Conservation (phyloP, 345 rosid genomes). For the Citrus medica region DNA sequence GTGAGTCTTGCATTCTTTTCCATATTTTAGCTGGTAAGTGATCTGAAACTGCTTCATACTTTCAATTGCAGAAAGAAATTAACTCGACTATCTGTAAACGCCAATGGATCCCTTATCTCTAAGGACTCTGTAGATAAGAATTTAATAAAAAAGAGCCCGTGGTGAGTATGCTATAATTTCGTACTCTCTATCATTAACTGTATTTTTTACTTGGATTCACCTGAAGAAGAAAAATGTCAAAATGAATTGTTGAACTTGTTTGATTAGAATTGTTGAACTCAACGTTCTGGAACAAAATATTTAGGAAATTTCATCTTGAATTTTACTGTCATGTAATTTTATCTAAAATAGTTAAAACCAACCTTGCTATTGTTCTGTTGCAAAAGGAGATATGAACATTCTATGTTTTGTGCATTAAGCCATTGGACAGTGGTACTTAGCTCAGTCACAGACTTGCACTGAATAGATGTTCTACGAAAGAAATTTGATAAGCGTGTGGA, state of each 20-base stretch:
- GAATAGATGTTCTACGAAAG: background rate
- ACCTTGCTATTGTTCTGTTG: background rate
- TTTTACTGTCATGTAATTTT: background rate
- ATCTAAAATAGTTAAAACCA: background rate
- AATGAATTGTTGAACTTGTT: background rate
- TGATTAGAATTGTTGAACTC: background rate
- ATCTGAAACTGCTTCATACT: conserved; percentile 5
- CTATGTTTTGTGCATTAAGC: background rate
- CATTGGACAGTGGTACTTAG: background rate
- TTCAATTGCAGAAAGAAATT: conserved; percentile 63
- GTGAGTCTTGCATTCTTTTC: background rate
- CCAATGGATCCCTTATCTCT: conserved; percentile 66
- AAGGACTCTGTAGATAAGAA: conserved; percentile 56
- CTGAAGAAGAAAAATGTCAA: background rate
- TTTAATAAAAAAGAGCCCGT: conserved; percentile 57
- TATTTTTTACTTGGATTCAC: background rate
- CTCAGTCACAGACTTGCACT: background rate
- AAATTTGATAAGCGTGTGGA: background rate
- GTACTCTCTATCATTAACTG: background rate
- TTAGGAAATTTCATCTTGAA: background rate
- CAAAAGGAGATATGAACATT: background rate
- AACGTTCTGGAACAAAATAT: background rate
- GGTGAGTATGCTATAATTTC: conserved; percentile 43
- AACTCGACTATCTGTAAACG: conserved; percentile 65
- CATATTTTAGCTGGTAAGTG: background rate